Percentiles rank a stretch among this genome's conserved stretches.
These are phyloP conservation scores for Exophiala oligosperma DNA, from an alignment of 2,329 filamentous ascomycete genomes.

Conservation along the genomic window DNA sequence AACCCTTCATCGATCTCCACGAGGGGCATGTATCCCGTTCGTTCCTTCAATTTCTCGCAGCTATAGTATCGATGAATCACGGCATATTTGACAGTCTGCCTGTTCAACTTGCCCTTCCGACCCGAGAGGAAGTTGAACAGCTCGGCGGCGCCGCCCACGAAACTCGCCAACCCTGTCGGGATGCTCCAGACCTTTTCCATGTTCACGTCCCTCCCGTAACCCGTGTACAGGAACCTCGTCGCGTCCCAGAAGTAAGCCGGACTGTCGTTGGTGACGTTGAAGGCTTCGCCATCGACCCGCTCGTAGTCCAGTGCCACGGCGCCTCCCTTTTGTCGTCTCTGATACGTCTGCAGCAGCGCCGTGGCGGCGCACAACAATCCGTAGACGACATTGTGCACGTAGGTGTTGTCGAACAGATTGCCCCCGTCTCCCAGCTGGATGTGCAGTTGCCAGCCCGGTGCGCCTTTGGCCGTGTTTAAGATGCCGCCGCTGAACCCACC, in stretches of 20 bases:
- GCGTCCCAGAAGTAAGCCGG: constrained; percentile 93
- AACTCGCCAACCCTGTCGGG: constrained; percentile 40
- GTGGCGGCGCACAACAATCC: constrained; percentile 79
- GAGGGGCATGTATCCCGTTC: constrained; percentile 47
- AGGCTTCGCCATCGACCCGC: constrained; percentile 78
- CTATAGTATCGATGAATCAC: constrained; percentile 51
- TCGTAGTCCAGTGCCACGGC: constrained; percentile 69
- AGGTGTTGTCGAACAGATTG: constrained; percentile 71
- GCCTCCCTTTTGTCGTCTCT: constrained; percentile 42
- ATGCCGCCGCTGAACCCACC: constrained; percentile 72
- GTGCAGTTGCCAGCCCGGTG: constrained; percentile 60
- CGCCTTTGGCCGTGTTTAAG: constrained; percentile 66
- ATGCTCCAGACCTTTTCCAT: constrained; percentile 43
- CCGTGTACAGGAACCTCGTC: constrained; percentile 72
- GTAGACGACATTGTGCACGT: constrained; percentile 69
- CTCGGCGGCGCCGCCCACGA: constrained; percentile 45
- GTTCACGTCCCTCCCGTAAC: constrained; percentile 46
- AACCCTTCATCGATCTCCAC: constrained; percentile 48
- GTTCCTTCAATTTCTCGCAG: constrained; percentile 47
- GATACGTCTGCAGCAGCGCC: constrained; percentile 65
- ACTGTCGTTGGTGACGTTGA: constrained; percentile 86
- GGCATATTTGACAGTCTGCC: constrained; percentile 47
- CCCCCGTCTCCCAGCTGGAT: constrained; percentile 77
- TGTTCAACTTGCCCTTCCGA: constrained; percentile 47
- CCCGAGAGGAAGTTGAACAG: constrained; percentile 44